These are phyloP conservation scores for Immersiella caudata DNA, from an alignment of 495 filamentous ascomycete genomes.

Conservation along the genomic window DNA sequence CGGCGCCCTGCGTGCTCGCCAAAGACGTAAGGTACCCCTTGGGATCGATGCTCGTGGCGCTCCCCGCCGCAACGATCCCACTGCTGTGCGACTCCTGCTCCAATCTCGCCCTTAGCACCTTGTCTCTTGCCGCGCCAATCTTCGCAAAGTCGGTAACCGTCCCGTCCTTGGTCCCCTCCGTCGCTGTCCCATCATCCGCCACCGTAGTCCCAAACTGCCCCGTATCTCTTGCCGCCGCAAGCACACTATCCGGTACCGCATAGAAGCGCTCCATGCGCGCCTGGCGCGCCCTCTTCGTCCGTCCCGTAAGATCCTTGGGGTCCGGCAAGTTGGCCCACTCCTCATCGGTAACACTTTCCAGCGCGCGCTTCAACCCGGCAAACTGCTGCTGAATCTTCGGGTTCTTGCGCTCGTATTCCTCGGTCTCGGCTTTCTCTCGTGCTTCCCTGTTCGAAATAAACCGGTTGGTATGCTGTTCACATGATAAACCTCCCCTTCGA, in stretches of 20 bases:
- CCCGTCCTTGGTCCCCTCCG: slow-evolving; percentile 65
- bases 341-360: slow-evolving; percentile 87
- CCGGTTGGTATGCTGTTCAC: slow-evolving; percentile 52
- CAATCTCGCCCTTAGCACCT: slow-evolving; percentile 85
- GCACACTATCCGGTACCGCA: slow-evolving; percentile 94
- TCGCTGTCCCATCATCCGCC: slow-evolving; percentile 68
- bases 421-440: slow-evolving; percentile 85
- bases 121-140: slow-evolving; percentile 92
- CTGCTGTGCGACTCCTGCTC: slow-evolving; percentile 80
- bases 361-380: slow-evolving; percentile 87
- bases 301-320: slow-evolving; percentile 93
- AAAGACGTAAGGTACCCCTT: slow-evolving; percentile 95
- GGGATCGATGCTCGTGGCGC: slow-evolving; percentile 88
- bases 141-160: slow-evolving; percentile 98
- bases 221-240: slow-evolving; percentile 79
- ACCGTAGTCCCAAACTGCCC: slow-evolving; percentile 84
- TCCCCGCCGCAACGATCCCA: slow-evolving; percentile 74
- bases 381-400: slow-evolving; percentile 99
- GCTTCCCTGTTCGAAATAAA: slow-evolving; percentile 92
- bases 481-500: background rate
- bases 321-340: slow-evolving; percentile 97
- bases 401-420: slow-evolving; percentile 94
- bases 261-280: slow-evolving; percentile 86
- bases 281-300: slow-evolving; percentile 82
- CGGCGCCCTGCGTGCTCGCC: slow-evolving; percentile 73